These are phyloP conservation scores for Sarocladium brachiariae DNA, from an alignment of 2,329 filamentous ascomycete species.

Conservation along the genomic window DNA sequence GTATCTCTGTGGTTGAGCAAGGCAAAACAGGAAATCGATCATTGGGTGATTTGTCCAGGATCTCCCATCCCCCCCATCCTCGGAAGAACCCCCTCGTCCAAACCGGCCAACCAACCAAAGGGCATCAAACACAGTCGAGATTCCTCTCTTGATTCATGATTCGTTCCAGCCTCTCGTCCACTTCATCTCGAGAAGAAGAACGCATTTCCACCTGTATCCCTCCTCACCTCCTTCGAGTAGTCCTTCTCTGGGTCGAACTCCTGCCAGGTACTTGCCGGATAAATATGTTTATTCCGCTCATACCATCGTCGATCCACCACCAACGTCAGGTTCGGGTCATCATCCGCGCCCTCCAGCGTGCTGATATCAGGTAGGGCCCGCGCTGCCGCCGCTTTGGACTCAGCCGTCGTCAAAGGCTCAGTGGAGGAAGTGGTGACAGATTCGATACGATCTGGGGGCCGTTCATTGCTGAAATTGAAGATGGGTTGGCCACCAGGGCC, in stretches of 20 bases:
- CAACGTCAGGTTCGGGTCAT: slow-evolving; percentile 79
- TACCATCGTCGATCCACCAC: slow-evolving; percentile 97
- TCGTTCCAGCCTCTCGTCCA: no score
- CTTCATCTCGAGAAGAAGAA: slow-evolving; percentile 68
- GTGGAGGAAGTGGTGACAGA: neutral
- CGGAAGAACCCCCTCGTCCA: no score
- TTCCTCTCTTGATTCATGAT: no score
- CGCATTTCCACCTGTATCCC: slow-evolving; percentile 82
- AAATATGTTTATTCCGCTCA: slow-evolving; percentile 96
- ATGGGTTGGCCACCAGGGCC: slow-evolving; percentile 66
- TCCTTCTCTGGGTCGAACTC: slow-evolving; percentile 89
- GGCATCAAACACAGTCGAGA: no score
- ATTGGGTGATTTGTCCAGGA: no score
- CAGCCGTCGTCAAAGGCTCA: slow-evolving; percentile 22
- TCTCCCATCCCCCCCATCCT: no score
- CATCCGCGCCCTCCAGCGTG: slow-evolving; percentile 64
- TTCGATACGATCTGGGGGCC: slow-evolving; percentile 21
- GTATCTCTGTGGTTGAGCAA: slow-evolving; percentile 27
- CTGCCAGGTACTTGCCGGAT: slow-evolving; percentile 91
- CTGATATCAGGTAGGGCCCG: slow-evolving; percentile 39
- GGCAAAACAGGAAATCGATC: no score
- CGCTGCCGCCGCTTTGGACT: slow-evolving; percentile 30
- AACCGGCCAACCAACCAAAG: no score
- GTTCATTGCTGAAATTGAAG: slow-evolving; percentile 65
- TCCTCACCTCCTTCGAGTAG: slow-evolving; percentile 68